Evolutionary conservation across 805 yeast species (phyloP), one percentile per base, ranked within the genome.

Genomic region (Suhomyces xylopsoci): DNA sequence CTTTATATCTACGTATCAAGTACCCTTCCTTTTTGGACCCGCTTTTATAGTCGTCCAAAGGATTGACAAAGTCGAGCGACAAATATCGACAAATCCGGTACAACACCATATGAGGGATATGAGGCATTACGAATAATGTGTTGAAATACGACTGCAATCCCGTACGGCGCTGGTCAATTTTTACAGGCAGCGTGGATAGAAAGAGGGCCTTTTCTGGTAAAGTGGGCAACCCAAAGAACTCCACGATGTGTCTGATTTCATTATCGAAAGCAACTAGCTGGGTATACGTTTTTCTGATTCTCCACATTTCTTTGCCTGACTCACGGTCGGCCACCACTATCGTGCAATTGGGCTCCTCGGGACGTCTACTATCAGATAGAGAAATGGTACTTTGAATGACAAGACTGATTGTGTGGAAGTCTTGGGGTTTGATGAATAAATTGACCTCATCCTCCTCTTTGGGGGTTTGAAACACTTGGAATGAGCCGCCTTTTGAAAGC

Each of bases 241-340:
- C 79, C 15, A 74, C 68, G 9, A 72, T 65, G 4, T 81, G 81
- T 56, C 90, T 75, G 9, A 90, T 71, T 40, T 78, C 81, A 20
- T 70, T 67, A 66, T 90, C 96, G 55, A 92, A 76, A 8, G 77
- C 74, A 5, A 73, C 56, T n/a, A 93, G 70, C 59, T 85, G 86
- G 1, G 80, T 70, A 53, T 83, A 79, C 1, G 83, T 67, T 62
- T 90, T 90, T 42, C 83, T 74, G 50, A 90, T 82, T 58, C 84
- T 78, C 87, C 96, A 92, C 74, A 88, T 80, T 59, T 85, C 90
- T 55, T 83, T 83, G 40, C 76, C 73, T 2, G 84, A 69, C 22
- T 77, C 82, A 32, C 84, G 78, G 58, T 88, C 93, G 45, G 79
- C 71, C 4, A 88, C 82, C 15, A 86, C 78, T 50, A 92, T 77